A percentile compares a stretch with the other conserved stretches of the same genome.
These are phyloP conservation scores for Eremomyces bilateralis DNA, from an alignment of 495 filamentous ascomycete genomes.

Conservation along the genomic window DNA sequence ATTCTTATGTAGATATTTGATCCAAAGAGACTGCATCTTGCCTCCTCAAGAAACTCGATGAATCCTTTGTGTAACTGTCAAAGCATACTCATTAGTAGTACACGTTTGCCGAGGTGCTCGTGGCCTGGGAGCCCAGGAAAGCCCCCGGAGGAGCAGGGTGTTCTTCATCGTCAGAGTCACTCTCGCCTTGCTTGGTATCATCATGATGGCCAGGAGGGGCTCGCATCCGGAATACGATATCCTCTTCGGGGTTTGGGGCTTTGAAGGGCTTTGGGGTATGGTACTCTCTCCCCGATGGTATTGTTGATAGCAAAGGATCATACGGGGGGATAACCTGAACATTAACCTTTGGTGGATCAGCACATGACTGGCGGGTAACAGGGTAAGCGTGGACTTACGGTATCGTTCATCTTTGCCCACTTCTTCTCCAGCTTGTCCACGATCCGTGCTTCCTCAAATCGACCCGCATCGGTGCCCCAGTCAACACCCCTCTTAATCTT, in stretches of 20 bases:
- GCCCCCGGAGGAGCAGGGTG: slow-evolving; percentile 17
- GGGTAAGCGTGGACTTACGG: slow-evolving; percentile 30
- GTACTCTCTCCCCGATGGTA: slow-evolving; percentile 78
- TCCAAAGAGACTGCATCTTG: no score
- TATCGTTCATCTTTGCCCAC: slow-evolving; percentile 86
- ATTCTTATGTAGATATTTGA: no score
- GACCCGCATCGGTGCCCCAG: slow-evolving; percentile 69
- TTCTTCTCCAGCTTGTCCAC: slow-evolving; percentile 71
- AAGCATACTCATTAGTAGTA: slow-evolving; percentile 1
- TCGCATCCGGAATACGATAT: slow-evolving; percentile 15
- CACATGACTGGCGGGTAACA: not conserved
- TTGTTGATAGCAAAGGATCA: slow-evolving; percentile 42
- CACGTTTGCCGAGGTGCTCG: no score
- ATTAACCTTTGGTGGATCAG: slow-evolving; percentile 36
- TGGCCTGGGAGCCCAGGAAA: no score
- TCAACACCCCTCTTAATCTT: slow-evolving; percentile 42
- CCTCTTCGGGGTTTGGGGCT: slow-evolving; percentile 15
- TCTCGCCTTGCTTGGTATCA: slow-evolving; percentile 11
- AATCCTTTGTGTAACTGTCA: no score
- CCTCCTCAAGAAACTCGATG: no score
- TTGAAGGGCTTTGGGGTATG: slow-evolving; percentile 25
- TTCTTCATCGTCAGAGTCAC: slow-evolving; percentile 19
- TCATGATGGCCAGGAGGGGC: slow-evolving; percentile 19
- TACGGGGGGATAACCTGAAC: slow-evolving; percentile 55
- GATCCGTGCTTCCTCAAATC: slow-evolving; percentile 63